These are phyloP conservation scores for Purpureocillium takamizusanense DNA, from an alignment of 2,329 filamentous ascomycete species.

Conservation along the genomic window DNA sequence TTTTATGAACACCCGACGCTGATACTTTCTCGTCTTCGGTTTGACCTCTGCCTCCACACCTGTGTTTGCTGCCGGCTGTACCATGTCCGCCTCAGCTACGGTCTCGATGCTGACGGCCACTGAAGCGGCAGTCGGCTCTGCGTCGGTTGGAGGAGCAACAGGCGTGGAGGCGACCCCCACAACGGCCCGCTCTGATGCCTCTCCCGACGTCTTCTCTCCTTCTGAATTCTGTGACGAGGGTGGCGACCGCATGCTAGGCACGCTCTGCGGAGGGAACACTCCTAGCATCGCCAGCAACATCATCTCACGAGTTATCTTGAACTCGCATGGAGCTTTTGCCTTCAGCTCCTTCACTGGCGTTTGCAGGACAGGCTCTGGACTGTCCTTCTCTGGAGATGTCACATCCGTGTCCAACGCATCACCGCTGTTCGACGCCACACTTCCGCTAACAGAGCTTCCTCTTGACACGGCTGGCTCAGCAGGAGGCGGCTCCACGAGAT, in stretches of 20 bases:
- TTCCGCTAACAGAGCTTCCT: slow-evolving; percentile 25
- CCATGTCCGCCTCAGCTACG: slow-evolving; percentile 5
- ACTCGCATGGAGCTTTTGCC: too few species aligned
- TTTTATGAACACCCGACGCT: slow-evolving; percentile 23
- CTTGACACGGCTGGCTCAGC: slow-evolving; percentile 22
- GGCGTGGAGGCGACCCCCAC: slow-evolving; percentile 25
- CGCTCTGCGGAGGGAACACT: slow-evolving; percentile 22
- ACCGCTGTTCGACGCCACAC: slow-evolving; percentile 16
- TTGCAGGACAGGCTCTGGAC: slow-evolving; percentile 26
- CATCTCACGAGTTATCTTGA: too few species aligned
- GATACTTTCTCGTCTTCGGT: slow-evolving; percentile 24
- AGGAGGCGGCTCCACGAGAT: slow-evolving; percentile 15
- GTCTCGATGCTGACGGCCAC: slow-evolving; percentile 18
- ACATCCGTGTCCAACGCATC: slow-evolving; percentile 30
- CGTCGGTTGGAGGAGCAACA: slow-evolving; percentile 15
- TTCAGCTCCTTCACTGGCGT: slow-evolving; percentile 13
- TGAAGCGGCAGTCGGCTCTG: slow-evolving; percentile 4
- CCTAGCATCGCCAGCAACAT: too few species aligned
- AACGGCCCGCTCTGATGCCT: not conserved
- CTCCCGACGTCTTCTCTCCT: not conserved
- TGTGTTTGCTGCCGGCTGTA: not conserved
- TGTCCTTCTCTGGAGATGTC: slow-evolving; percentile 42
- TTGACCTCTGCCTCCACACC: not conserved
- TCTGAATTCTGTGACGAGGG: slow-evolving; percentile 7
- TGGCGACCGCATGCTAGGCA: slow-evolving; percentile 15